Percentiles rank a stretch among this genome's conserved stretches.
Evolutionary conservation across 768 basidiomycete species (phyloP).

Genomic region (Boletales sp.): DNA sequence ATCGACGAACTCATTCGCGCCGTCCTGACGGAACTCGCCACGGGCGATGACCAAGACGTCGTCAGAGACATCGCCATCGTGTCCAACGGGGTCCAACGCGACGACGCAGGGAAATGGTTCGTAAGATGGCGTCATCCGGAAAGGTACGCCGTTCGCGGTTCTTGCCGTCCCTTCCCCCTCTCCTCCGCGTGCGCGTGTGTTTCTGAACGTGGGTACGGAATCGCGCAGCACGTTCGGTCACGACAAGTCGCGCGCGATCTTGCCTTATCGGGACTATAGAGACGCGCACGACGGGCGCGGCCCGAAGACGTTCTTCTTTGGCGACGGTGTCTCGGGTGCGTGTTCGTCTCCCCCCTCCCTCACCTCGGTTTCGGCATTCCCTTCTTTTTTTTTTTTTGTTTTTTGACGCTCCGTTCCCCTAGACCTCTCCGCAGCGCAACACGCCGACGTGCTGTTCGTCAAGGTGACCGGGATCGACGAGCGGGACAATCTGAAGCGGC

Average conservation of each 20-base stretch:
- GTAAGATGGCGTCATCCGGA: conserved; percentile 88
- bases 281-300: conserved; percentile 14
- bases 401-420: too few species aligned
- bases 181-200: too few species aligned
- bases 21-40: conserved; percentile 74
- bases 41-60: conserved; percentile 47
- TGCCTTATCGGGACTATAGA: conserved; percentile 68
- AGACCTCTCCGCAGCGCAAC: conserved; percentile 91
- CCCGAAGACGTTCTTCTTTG: conserved; percentile 93
- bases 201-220: neutral
- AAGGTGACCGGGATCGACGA: conserved; percentile 75
- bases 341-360: conserved; percentile 4
- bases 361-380: neutral
- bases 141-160: conserved; percentile 46
- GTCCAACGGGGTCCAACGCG: conserved; percentile 82
- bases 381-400: neutral
- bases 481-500: conserved; percentile 76
- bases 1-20: conserved; percentile 94
- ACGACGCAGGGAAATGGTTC: conserved; percentile 61
- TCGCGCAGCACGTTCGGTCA: conserved; percentile 76
- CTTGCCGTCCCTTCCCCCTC: neutral
- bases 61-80: conserved; percentile 84
- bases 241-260: conserved; percentile 93
- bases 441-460: conserved; percentile 94
- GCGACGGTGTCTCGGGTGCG: conserved; percentile 93